Percentiles rank a stretch among this genome's conserved stretches.
These are phyloP conservation scores for Micractinium sp. DNA, from an alignment of 139 green algal genomes.

Conservation along the genomic window DNA sequence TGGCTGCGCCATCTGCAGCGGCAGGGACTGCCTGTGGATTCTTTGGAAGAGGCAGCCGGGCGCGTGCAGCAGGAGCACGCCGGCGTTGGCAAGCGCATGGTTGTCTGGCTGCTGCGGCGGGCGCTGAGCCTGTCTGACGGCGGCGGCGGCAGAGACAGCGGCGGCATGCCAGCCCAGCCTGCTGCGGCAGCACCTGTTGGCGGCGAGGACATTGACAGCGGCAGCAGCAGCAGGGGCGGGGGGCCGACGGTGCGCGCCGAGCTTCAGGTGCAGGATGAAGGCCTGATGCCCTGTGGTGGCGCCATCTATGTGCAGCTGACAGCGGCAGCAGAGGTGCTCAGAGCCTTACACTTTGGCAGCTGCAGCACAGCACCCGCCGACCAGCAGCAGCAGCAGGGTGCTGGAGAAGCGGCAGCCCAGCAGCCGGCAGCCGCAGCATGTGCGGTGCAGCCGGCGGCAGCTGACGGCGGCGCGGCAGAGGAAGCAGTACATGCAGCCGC, in stretches of 20 bases:
- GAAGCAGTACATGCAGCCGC: not conserved
- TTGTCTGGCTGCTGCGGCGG: conserved; percentile 21
- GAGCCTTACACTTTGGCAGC: too few species aligned
- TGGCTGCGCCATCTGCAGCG: not conserved
- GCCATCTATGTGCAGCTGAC: conserved; percentile 21
- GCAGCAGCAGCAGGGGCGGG: not conserved
- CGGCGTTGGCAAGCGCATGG: not conserved
- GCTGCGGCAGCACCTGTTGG: not conserved
- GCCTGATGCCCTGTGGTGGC: conserved; percentile 14
- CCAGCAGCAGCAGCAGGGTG: not conserved
- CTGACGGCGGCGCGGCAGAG: not conserved
- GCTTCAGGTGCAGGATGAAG: not conserved
- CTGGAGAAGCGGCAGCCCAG: not conserved
- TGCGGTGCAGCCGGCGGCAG: not conserved
- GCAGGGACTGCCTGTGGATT: not conserved
- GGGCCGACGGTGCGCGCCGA: not conserved
- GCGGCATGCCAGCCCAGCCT: not conserved
- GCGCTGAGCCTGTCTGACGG: not conserved
- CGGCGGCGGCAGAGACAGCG: not conserved
- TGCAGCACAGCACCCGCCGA: too few species aligned
- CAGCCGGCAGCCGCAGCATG: not conserved
- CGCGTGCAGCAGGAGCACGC: conserved; percentile 34
- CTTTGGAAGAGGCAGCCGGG: not conserved
- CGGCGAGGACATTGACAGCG: not conserved
- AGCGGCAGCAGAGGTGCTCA: not conserved